Evolutionary conservation across 805 yeast genomes (phyloP).

Genomic region (Candida ortonii): DNA sequence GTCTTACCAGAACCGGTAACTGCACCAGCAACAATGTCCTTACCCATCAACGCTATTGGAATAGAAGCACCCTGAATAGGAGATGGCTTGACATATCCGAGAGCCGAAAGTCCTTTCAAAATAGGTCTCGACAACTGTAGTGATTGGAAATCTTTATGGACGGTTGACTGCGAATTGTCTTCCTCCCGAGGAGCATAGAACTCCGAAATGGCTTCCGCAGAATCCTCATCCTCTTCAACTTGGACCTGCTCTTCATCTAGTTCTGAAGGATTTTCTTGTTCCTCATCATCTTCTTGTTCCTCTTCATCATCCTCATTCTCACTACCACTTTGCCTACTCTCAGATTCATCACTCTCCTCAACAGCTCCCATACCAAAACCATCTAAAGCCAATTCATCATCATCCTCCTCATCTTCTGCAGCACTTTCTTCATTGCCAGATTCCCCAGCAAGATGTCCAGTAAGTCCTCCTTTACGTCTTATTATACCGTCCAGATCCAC

Average conservation of each 20-base stretch:
- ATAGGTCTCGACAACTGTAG: constrained; percentile 87
- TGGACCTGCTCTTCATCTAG: constrained; percentile 27
- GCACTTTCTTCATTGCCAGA: constrained; percentile 33
- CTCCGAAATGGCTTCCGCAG: constrained; percentile 78
- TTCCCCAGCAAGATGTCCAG: constrained; percentile 33
- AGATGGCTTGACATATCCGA: constrained; percentile 86
- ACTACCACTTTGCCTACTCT: constrained; percentile 24
- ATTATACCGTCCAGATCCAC: constrained; percentile 89
- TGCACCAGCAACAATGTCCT: constrained; percentile 98
- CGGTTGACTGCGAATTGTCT: constrained; percentile 37
- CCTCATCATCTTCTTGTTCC: constrained; percentile 34
- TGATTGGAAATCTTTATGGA: constrained; percentile 67
- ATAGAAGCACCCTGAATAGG: constrained; percentile 93
- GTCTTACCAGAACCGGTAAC: constrained; percentile 99
- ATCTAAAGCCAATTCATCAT: constrained; percentile 40
- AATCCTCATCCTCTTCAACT: constrained; percentile 48
- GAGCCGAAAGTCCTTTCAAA: constrained; percentile 71
- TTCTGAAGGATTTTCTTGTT: constrained; percentile 33
- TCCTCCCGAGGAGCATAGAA: constrained; percentile 67
- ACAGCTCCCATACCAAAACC: constrained; percentile 40
- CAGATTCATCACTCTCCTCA: constrained; percentile 30
- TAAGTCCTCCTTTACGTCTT: constrained; percentile 74
- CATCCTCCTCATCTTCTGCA: constrained; percentile 35
- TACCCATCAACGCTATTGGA: constrained; percentile 90
- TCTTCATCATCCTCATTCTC: constrained; percentile 29